Evolutionary conservation across 352 stramenopile genomes (phyloP).

Genomic region (Phytophthora tubulina): DNA sequence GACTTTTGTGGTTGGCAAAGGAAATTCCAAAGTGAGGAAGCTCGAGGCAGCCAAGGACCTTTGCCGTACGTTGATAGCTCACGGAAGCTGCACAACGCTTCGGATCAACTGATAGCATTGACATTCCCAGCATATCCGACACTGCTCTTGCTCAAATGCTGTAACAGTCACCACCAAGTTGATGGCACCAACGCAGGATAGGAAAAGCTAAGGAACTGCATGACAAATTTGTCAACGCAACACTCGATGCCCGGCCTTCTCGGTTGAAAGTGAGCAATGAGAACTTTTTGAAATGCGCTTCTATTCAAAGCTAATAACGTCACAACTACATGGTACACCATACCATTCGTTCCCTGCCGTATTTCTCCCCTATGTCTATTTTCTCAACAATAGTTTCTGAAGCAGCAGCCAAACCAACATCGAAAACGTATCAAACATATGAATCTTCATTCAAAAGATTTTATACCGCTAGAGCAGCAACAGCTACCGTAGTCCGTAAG

Average conservation of each 20-base stretch:
- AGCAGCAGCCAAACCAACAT: not conserved
- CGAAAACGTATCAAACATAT: not conserved
- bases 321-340: no score
- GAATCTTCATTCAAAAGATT: slow-evolving; percentile 6
- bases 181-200: not conserved
- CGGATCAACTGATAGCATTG: not conserved
- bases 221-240: no score
- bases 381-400: not conserved
- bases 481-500: not conserved
- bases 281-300: no score
- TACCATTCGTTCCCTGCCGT: no score
- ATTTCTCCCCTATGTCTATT: no score
- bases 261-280: no score
- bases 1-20: not conserved
- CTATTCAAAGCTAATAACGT: no score
- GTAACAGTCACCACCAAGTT: not conserved
- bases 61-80: no score
- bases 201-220: not conserved
- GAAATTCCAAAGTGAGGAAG: not conserved
- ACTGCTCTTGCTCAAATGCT: slow-evolving; percentile 3
- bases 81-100: no score
- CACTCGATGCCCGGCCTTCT: no score
- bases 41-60: not conserved
- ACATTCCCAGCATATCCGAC: slow-evolving; percentile 10
- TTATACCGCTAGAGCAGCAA: not conserved